These are phyloP conservation scores for Daedalea quercina DNA, from an alignment of 768 basidiomycete species.

Conservation along the genomic window DNA sequence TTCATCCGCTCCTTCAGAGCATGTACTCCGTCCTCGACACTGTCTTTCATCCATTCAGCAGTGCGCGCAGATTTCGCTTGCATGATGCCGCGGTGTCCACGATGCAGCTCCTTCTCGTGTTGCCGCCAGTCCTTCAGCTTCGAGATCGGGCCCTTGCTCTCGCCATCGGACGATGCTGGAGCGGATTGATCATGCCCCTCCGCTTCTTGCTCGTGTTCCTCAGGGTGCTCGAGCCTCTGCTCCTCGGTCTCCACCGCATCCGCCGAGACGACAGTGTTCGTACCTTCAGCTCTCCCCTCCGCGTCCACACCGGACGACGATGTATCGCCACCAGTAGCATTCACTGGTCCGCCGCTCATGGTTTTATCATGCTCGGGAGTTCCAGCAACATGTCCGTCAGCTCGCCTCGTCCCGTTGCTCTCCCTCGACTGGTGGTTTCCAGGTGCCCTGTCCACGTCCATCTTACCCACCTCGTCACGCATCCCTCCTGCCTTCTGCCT, in stretches of 20 bases:
- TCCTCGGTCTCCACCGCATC: slow-evolving; percentile 8
- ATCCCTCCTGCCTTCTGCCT: slow-evolving; percentile 17
- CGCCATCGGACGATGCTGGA: slow-evolving; percentile 10
- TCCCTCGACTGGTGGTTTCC: slow-evolving; percentile 12
- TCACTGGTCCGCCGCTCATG: slow-evolving; percentile 11
- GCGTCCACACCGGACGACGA: neutral
- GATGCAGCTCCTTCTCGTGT: slow-evolving; percentile 37
- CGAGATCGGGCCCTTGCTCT: slow-evolving; percentile 19
- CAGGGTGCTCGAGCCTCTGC: slow-evolving; percentile 15
- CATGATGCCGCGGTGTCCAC: slow-evolving; percentile 57
- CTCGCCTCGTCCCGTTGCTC: slow-evolving; percentile 8
- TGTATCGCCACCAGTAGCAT: slow-evolving; percentile 9
- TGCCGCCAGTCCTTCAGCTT: slow-evolving; percentile 37
- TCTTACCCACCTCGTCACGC: slow-evolving; percentile 15
- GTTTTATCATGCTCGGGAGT: slow-evolving; percentile 4
- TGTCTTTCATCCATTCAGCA: slow-evolving; percentile 48
- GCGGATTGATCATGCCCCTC: neutral
- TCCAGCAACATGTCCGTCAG: neutral
- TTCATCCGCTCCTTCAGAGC: slow-evolving; percentile 31
- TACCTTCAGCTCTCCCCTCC: slow-evolving; percentile 4
- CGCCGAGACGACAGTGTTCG: slow-evolving; percentile 12
- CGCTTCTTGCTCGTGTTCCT: neutral
- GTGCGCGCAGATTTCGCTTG: slow-evolving; percentile 53
- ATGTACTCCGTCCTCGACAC: slow-evolving; percentile 36
- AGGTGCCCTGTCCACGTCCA: slow-evolving; percentile 4